Percentiles rank a stretch among this genome's conserved stretches.
phyloP scores from a whole-genome alignment of 106 monocot species.

The Gastrodia elata region DNA sequence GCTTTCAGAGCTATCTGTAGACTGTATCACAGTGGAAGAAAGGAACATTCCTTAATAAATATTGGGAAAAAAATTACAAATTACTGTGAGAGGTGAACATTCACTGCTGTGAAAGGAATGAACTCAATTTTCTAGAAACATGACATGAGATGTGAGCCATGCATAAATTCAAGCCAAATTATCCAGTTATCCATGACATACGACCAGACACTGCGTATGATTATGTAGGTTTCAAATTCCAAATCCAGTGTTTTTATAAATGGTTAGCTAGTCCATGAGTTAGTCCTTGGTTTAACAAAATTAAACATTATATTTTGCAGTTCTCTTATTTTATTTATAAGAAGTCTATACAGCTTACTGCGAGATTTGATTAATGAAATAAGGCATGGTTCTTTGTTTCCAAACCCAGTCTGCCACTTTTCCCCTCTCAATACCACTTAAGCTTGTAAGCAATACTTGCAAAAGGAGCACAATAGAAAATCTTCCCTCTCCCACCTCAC shows the following conservation, averaged over 20 bases:
- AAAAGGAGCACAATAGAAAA: background rate
- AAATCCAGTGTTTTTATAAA: background rate
- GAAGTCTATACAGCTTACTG: background rate
- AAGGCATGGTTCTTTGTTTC: background rate
- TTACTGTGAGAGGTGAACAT: no score
- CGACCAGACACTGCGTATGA: background rate
- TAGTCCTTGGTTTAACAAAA: background rate
- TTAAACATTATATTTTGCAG: background rate
- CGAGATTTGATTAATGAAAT: background rate
- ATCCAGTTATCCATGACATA: background rate
- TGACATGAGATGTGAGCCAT: background rate
- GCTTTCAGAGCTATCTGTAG: background rate
- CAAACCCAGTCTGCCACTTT: background rate
- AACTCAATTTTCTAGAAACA: background rate
- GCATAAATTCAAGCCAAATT: background rate
- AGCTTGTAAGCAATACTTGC: background rate
- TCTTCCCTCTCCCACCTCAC: background rate
- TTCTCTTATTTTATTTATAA: background rate
- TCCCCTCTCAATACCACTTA: background rate
- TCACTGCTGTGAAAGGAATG: background rate
- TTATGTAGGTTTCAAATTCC: background rate
- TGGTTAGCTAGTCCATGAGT: background rate
- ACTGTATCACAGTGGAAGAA: background rate
- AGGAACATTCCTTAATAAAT: background rate
- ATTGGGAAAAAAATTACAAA: background rate